Conservation (phyloP, 257 asterid species). For the Nyctanthes arbortristis region DNA sequence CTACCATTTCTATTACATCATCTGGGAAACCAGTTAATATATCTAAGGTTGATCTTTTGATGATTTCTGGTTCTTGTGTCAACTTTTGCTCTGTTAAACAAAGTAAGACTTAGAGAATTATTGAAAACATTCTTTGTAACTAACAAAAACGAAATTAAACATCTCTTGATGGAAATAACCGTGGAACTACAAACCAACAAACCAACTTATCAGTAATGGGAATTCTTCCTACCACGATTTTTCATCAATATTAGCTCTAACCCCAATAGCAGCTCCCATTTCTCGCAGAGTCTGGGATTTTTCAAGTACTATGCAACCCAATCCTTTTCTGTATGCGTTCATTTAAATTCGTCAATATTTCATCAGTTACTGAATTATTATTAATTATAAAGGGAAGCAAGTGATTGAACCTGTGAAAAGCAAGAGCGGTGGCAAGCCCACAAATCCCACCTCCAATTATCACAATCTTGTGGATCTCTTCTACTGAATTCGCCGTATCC, state of each 20-base stretch:
- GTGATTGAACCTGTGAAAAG: conserved; percentile 14
- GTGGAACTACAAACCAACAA: conserved; percentile 33
- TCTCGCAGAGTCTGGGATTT: conserved; percentile 27
- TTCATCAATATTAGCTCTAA: conserved; percentile 38
- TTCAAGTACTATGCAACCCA: conserved; percentile 35
- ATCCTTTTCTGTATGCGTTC: conserved; percentile 41
- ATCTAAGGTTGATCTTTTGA: conserved; percentile 26
- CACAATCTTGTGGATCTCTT: conserved; percentile 2
- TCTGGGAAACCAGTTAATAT: conserved; percentile 25
- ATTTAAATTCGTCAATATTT: too few relatives aligned
- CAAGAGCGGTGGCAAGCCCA: conserved; percentile 13
- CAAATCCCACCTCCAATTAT: conserved; percentile 16
- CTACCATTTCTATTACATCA: conserved; percentile 31
- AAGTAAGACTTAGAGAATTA: too few relatives aligned
- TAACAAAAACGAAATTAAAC: background rate
- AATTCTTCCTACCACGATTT: conserved; percentile 26
- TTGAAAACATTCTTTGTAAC: too few relatives aligned
- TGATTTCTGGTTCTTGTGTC: conserved; percentile 30
- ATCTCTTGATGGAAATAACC: conserved; percentile 25
- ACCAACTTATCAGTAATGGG: conserved; percentile 34
- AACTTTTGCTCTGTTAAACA: conserved; percentile 25
- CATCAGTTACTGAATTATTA: too few relatives aligned
- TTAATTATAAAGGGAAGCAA: background rate
- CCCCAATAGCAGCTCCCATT: conserved; percentile 38
- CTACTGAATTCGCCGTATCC: conserved; percentile 1